Conservation (phyloP, 192 early-diverging fungal species). For the Rhizoclosmatium sp. region DNA sequence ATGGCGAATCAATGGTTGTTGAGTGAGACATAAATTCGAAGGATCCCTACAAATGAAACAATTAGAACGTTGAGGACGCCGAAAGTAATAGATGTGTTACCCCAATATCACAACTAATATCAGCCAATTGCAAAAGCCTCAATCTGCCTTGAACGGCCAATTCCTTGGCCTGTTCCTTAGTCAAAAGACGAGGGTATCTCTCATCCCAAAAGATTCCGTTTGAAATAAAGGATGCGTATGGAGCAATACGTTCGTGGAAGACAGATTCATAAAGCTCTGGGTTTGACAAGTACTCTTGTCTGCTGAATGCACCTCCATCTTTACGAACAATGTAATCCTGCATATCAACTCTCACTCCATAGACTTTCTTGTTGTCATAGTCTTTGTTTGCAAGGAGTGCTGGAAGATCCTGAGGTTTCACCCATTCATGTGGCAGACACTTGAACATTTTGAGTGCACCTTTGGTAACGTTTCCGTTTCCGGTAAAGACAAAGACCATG, state of each 20-base stretch:
- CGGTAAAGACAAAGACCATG: conserved; percentile 90
- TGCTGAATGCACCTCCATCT: conserved; percentile 63
- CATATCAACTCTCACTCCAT: conserved; percentile 79
- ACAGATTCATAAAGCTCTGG: conserved; percentile 81
- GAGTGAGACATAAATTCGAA: conserved; percentile 94
- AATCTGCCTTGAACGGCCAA: conserved; percentile 74
- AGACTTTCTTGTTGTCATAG: conserved; percentile 76
- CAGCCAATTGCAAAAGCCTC: conserved; percentile 84
- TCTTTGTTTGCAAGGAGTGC: conserved; percentile 54
- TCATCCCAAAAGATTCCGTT: conserved; percentile 96
- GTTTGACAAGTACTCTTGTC: conserved; percentile 76
- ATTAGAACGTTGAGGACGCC: neutral
- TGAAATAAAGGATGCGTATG: conserved; percentile 86
- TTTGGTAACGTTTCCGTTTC: conserved; percentile 88
- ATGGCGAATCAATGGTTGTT: conserved; percentile 89
- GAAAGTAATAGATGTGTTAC: conserved; percentile 41
- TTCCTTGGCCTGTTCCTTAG: conserved; percentile 78
- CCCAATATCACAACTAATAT: conserved; percentile 93
- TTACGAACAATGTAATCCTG: conserved; percentile 86
- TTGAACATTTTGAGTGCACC: conserved; percentile 93
- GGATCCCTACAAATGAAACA: conserved; percentile 67
- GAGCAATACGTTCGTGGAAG: conserved; percentile 90
- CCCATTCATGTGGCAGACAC: conserved; percentile 89
- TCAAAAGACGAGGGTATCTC: conserved; percentile 86
- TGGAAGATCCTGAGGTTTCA: conserved; percentile 65